phyloP scores from a whole-genome alignment of 2,329 filamentous ascomycete species.

The Ascomycota sp. region DNA sequence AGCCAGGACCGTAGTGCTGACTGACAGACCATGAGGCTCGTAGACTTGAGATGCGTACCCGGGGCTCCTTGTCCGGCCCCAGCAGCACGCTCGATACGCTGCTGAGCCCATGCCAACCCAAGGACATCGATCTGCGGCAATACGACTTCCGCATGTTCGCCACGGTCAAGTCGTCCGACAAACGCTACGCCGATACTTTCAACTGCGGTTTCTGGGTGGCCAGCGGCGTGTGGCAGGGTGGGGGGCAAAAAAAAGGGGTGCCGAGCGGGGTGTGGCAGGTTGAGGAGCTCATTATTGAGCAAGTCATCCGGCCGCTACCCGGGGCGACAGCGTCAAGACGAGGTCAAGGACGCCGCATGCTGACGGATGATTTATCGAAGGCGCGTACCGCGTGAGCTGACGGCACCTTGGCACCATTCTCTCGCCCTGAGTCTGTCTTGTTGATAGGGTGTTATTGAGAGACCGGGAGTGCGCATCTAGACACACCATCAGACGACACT shows the following conservation, averaged over 20 bases:
- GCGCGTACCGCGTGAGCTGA: conserved; percentile 5
- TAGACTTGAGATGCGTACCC: conserved; percentile 23
- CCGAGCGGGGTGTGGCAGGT: too few species aligned
- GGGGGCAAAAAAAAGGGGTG: too few species aligned
- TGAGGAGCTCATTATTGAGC: conserved; percentile 26
- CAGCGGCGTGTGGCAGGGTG: conserved; percentile 25
- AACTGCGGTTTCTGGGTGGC: conserved; percentile 30
- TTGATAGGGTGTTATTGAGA: too few species aligned
- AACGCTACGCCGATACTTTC: conserved; percentile 25
- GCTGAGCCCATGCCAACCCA: conserved; percentile 15
- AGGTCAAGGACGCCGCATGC: background rate
- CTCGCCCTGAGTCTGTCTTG: too few species aligned
- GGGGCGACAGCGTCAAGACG: too few species aligned
- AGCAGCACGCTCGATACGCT: conserved; percentile 21
- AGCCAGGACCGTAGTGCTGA: background rate
- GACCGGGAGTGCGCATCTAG: too few species aligned
- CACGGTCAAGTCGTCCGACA: conserved; percentile 28
- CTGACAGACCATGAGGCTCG: background rate
- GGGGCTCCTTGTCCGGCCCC: conserved; percentile 25
- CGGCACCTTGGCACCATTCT: too few species aligned
- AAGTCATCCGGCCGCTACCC: conserved; percentile 4
- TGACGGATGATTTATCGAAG: conserved; percentile 1
- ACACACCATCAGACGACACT: too few species aligned
- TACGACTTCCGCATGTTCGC: conserved; percentile 29
- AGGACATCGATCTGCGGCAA: conserved; percentile 19